Base-by-base conservation (phyloP, 139 green algal species). In the Spirogloea muscicola region DNA sequence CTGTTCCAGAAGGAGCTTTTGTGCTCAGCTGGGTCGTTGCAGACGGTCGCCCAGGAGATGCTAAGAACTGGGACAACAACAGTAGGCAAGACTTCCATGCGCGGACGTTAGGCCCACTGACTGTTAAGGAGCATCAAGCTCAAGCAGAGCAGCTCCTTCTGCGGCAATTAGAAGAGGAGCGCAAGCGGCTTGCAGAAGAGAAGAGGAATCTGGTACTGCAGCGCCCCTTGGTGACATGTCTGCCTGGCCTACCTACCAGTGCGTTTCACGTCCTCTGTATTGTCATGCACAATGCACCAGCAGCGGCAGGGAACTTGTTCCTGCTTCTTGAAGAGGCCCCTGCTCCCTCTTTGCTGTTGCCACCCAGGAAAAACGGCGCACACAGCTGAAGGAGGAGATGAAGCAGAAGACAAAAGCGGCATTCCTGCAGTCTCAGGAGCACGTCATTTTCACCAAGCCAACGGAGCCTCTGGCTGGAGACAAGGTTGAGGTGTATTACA, bases 401-500 rank as follows among this genome's bases (percentile, higher is more conserved):
- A 41, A 48, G 38, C 25, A 58, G 9, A 10, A 18, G 10, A 66
- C 31, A 48, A 39, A 42, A 2, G n/a, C 25, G 7, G 10, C 3
- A 27, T 82, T 85, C 16, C 58, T 82, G 18, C 25, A 68, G 58
- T 36, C 60, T 5, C 70, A 82, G 13, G 36, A 58, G n/a, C 70
- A 75, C 51, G 51, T 79, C 42, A 58, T 82, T 29, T 76, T 49
- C 69, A 82, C 43, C 1, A n/a, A 79, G 43, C 70, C 73, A 4
- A 31, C 36, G 33, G 67, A 80, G 10, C 21, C 25, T 1, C 6
- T 39, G 46, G 77, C 67, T 16, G 43, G 43, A 4, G 51, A 68
- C 31, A 25, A 76, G 31, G 68, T 93, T n/a, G 91, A 75, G 1
- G 82, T 98, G 3, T 95, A 85, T 74, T 98, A 98, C 87, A 95